These are phyloP conservation scores for Bipolaris bicolor DNA, from an alignment of 2,329 filamentous ascomycete species.

Conservation along the genomic window DNA sequence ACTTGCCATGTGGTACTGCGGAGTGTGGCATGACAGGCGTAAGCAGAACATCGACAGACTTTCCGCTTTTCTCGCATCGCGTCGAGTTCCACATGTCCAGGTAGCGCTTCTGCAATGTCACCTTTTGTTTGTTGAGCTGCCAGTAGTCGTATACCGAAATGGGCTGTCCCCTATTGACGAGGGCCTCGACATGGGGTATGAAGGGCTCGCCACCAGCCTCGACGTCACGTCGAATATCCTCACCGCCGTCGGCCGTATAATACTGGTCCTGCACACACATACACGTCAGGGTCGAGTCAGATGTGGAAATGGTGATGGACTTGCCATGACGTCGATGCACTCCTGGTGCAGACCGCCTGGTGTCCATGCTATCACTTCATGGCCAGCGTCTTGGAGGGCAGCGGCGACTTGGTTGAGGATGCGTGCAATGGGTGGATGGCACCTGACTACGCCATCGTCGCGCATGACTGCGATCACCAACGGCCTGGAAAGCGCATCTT, in stretches of 20 bases:
- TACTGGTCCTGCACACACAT: constrained; percentile 57
- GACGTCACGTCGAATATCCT: constrained; percentile 65
- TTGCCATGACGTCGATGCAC: constrained; percentile 63
- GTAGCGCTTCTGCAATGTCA: constrained; percentile 60
- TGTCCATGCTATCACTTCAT: constrained; percentile 63
- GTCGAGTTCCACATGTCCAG: constrained; percentile 64
- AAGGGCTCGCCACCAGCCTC: constrained; percentile 62
- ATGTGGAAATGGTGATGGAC: background rate
- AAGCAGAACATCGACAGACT: constrained; percentile 62
- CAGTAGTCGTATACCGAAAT: constrained; percentile 71
- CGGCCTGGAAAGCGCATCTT: constrained; percentile 50
- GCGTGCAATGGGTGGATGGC: constrained; percentile 61
- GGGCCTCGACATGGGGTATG: constrained; percentile 57
- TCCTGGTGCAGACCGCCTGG: constrained; percentile 57
- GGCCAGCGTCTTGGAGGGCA: constrained; percentile 55
- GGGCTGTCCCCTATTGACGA: constrained; percentile 57
- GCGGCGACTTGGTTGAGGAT: constrained; percentile 50
- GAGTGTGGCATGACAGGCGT: constrained; percentile 67
- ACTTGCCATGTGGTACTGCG: constrained; percentile 57
- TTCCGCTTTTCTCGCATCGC: constrained; percentile 53
- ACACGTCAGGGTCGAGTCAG: background rate
- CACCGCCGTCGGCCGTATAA: constrained; percentile 67
- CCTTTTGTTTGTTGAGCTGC: constrained; percentile 68
- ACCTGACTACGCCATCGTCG: constrained; percentile 62
- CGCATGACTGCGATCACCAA: constrained; percentile 59